A percentile compares a stretch with the other conserved stretches of the same genome.
These are phyloP conservation scores for Blepharisma undulans DNA, from an alignment of 169 alveolate genomes.

Conservation along the genomic window DNA sequence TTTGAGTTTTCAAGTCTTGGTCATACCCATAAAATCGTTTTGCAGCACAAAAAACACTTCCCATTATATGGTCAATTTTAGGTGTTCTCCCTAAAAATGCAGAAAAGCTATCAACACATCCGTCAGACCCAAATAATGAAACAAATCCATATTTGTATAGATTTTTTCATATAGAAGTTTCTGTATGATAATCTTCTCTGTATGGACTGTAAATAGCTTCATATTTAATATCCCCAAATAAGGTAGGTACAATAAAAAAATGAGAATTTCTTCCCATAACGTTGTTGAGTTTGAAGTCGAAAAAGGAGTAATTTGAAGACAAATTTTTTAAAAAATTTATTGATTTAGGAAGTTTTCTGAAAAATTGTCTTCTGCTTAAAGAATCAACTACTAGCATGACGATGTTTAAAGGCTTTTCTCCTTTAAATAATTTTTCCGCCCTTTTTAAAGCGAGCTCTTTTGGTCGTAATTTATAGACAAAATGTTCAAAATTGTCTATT, in stretches of 20 bases:
- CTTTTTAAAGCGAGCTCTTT: neutral
- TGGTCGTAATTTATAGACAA: neutral
- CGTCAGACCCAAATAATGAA: slow-evolving; percentile 5
- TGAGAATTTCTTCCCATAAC: slow-evolving; percentile 14
- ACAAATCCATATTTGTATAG: neutral
- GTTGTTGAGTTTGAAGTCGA: slow-evolving; percentile 37
- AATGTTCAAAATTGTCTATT: neutral
- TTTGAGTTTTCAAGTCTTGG: neutral
- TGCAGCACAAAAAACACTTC: slow-evolving; percentile 2
- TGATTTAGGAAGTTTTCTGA: slow-evolving; percentile 12
- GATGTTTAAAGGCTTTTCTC: slow-evolving; percentile 14
- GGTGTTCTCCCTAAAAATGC: slow-evolving; percentile 30
- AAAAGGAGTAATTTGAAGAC: neutral
- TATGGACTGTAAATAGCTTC: neutral
- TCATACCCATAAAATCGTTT: neutral
- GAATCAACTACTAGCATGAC: slow-evolving; percentile 24
- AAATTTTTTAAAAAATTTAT: neutral
- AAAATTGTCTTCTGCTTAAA: slow-evolving; percentile 27
- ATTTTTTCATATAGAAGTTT: neutral
- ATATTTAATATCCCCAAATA: slow-evolving; percentile 10
- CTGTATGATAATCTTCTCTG: neutral
- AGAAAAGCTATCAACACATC: slow-evolving; percentile 21
- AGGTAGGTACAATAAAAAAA: neutral
- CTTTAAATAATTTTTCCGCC: neutral
- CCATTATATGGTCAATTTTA: slow-evolving; percentile 20